These are phyloP conservation scores for Gentiana macrophylla DNA, from an alignment of 257 asterid genomes.

Conservation along the genomic window DNA sequence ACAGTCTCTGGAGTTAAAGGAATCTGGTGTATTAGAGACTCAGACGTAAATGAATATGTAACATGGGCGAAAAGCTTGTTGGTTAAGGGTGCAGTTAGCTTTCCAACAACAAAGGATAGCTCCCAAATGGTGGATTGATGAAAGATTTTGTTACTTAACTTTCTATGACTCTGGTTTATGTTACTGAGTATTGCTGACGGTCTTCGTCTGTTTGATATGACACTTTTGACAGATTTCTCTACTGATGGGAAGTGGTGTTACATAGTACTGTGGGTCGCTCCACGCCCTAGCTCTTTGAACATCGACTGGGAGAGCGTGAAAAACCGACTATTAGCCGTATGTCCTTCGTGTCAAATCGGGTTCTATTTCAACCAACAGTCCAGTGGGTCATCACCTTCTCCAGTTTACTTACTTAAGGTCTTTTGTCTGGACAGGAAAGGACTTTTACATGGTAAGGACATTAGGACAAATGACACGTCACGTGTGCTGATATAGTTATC, in stretches of 20 bases:
- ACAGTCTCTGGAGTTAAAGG: too few species aligned
- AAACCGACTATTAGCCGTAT: conserved; percentile 26
- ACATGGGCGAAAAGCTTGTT: too few species aligned
- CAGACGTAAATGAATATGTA: too few species aligned
- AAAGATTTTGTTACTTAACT: too few species aligned
- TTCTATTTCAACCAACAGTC: conserved; percentile 26
- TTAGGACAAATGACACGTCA: too few species aligned
- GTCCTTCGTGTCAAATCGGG: conserved; percentile 31
- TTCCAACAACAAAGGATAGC: too few species aligned
- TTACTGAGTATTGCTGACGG: too few species aligned
- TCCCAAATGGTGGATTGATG: too few species aligned
- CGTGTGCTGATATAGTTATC: not conserved
- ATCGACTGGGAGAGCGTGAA: conserved; percentile 44
- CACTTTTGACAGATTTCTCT: conserved; percentile 29
- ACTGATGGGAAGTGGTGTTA: conserved; percentile 59
- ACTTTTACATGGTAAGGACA: conserved; percentile 33
- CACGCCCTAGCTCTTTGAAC: conserved; percentile 26
- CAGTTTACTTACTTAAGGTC: conserved; percentile 30
- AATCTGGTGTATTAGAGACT: too few species aligned
- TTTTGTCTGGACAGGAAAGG: conserved; percentile 39
- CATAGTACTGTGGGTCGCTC: conserved; percentile 39
- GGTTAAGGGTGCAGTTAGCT: too few species aligned
- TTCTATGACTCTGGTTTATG: too few species aligned
- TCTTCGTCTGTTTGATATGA: too few species aligned
- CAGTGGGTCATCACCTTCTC: conserved; percentile 18